phyloP scores from a whole-genome alignment of 805 yeast genomes.

The Zygoascus tannicola region DNA sequence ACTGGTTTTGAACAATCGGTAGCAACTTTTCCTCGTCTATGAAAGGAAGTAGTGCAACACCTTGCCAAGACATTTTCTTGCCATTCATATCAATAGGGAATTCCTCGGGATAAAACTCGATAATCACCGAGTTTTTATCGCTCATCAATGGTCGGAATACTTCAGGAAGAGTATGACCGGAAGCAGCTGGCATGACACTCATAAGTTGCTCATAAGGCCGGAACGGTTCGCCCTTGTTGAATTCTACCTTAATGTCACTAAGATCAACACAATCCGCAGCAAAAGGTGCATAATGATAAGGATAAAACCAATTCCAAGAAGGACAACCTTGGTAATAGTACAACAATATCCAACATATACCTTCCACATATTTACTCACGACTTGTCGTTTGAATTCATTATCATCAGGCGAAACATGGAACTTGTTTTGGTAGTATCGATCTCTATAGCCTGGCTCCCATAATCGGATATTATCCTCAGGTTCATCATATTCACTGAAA shows the following conservation, averaged over 20 bases:
- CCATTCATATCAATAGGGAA: conserved; percentile 94
- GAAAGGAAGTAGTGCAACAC: conserved; percentile 81
- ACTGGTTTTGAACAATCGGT: conserved; percentile 54
- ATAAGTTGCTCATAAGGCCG: conserved; percentile 86
- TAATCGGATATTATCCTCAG: conserved; percentile 47
- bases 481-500: conserved; percentile 33
- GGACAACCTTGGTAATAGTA: conserved; percentile 98
- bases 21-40: conserved; percentile 75
- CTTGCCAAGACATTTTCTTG: conserved; percentile 91
- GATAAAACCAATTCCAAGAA: conserved; percentile 97
- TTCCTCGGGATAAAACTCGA: conserved; percentile 83
- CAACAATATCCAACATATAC: conserved; percentile 90
- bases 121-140: conserved; percentile 67
- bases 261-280: conserved; percentile 73
- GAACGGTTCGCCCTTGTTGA: conserved; percentile 68
- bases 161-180: conserved; percentile 76
- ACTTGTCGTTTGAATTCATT: conserved; percentile 48
- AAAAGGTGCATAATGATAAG: conserved; percentile 96
- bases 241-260: conserved; percentile 37
- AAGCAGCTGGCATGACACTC: conserved; percentile 93
- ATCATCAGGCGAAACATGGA: conserved; percentile 41
- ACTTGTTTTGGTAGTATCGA: conserved; percentile 73
- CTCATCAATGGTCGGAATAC: conserved; percentile 77
- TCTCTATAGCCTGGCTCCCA: conserved; percentile 83
- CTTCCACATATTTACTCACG: conserved; percentile 74